These are phyloP conservation scores for Scedosporium minutisporum DNA, from an alignment of 2,329 filamentous ascomycete species.

Conservation along the genomic window DNA sequence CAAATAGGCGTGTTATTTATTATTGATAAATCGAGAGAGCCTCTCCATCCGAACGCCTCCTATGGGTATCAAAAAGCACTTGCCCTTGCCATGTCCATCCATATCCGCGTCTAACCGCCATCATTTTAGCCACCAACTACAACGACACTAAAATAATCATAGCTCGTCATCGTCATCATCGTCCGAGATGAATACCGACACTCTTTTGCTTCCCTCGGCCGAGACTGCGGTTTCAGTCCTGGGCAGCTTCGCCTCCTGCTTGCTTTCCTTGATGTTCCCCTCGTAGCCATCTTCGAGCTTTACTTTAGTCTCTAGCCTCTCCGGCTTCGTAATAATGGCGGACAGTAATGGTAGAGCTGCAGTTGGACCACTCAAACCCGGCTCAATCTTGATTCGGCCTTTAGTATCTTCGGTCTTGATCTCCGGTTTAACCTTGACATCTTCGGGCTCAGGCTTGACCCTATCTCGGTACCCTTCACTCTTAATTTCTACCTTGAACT, in stretches of 20 bases:
- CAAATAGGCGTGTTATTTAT: no score
- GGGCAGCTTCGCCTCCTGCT: neutral
- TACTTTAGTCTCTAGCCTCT: neutral
- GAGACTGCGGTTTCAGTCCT: slow-evolving; percentile 2
- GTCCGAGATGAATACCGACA: slow-evolving; percentile 27
- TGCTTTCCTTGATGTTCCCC: neutral
- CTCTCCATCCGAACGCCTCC: no score
- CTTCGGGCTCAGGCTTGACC: neutral
- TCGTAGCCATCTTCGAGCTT: slow-evolving; percentile 5
- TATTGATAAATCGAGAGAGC: no score
- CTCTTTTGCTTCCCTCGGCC: slow-evolving; percentile 8
- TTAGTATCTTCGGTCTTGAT: neutral
- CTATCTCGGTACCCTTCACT: slow-evolving; percentile 5
- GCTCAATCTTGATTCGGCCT: neutral
- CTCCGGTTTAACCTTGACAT: neutral
- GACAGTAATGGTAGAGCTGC: neutral
- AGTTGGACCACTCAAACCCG: slow-evolving; percentile 7
- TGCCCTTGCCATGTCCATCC: neutral
- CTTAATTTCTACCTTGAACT: slow-evolving; percentile 8
- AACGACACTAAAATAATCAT: slow-evolving; percentile 11
- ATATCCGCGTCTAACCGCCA: no score
- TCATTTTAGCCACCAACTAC: neutral
- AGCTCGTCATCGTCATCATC: slow-evolving; percentile 29
- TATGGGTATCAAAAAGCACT: neutral
- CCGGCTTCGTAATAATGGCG: slow-evolving; percentile 6